phyloP scores from a whole-genome alignment of 148 eudicot species.

The Rhododendron kiyosumense region DNA sequence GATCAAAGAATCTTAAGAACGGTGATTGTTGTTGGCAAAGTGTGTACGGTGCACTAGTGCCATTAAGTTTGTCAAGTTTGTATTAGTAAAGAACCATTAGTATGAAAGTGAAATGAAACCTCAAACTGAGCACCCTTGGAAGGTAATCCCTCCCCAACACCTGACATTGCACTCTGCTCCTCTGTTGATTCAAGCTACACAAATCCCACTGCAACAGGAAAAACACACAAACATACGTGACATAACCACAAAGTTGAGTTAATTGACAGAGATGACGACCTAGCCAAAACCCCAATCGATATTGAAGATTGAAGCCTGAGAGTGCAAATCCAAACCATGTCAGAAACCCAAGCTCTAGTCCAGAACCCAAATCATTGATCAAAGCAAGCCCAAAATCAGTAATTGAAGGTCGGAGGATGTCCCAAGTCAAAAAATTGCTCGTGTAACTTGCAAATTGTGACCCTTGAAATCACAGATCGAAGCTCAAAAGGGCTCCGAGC shows the following conservation, averaged over 20 bases:
- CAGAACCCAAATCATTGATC: not conserved
- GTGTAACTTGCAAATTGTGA: not conserved
- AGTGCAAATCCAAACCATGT: not conserved
- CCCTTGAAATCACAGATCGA: not conserved
- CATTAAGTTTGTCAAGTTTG: not conserved
- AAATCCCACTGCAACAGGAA: not conserved
- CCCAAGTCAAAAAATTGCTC: not conserved
- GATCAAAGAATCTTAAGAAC: not conserved
- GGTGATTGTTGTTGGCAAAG: not conserved
- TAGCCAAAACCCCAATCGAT: not conserved
- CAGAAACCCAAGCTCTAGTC: not conserved
- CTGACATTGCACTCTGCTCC: not conserved
- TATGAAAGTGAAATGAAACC: not conserved
- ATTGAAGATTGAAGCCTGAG: not conserved
- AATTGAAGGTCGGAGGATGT: not conserved
- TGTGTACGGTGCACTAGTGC: not conserved
- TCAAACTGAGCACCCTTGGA: not conserved
- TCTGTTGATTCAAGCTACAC: not conserved
- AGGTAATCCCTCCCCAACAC: not conserved
- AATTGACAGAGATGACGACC: not conserved
- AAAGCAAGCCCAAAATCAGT: not conserved
- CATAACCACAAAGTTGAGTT: not conserved
- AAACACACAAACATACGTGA: not conserved
- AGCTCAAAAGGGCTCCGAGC: not conserved
- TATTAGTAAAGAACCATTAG: not conserved